phyloP scores from a whole-genome alignment of 1,284 basidiomycete genomes.

The Microbotryum saponariae region DNA sequence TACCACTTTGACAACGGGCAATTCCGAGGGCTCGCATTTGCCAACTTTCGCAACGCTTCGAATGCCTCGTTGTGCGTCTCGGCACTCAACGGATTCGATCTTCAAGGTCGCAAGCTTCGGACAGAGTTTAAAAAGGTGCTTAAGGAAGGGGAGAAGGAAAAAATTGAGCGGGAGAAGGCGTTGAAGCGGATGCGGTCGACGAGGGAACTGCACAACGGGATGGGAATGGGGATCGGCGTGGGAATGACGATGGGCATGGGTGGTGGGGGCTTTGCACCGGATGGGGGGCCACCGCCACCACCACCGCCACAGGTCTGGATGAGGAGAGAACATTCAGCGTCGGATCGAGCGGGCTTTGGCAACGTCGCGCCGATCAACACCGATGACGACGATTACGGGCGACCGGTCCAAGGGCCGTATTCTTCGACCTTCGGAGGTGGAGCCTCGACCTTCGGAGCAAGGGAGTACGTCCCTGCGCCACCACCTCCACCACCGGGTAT shows the following conservation, averaged over 20 bases:
- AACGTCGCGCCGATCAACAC: neutral
- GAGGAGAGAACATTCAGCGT: slow-evolving; percentile 10
- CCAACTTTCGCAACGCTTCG: slow-evolving; percentile 84
- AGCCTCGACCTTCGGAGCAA: neutral
- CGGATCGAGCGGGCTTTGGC: slow-evolving; percentile 1
- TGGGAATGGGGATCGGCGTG: neutral
- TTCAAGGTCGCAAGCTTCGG: slow-evolving; percentile 85
- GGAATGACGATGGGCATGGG: too few relatives aligned
- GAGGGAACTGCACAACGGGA: slow-evolving; percentile 1
- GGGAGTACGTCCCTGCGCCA: slow-evolving; percentile 1
- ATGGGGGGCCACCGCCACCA: too few relatives aligned
- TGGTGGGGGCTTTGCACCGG: neutral
- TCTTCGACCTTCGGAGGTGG: slow-evolving; percentile 2
- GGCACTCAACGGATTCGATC: slow-evolving; percentile 67
- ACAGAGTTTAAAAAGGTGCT: slow-evolving; percentile 99
- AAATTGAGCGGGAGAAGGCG: slow-evolving; percentile 98
- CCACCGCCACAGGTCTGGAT: slow-evolving; percentile 8
- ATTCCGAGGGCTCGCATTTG: slow-evolving; percentile 96
- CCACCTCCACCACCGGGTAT: neutral
- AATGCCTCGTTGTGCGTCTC: slow-evolving; percentile 95
- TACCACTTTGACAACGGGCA: slow-evolving; percentile 93
- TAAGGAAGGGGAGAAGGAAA: slow-evolving; percentile 97
- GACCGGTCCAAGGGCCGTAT: slow-evolving; percentile 12
- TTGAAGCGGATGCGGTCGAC: slow-evolving; percentile 79
- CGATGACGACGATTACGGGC: slow-evolving; percentile 27